Conservation (phyloP, 2,329 filamentous ascomycete species). For the Fusarium torulosum region DNA sequence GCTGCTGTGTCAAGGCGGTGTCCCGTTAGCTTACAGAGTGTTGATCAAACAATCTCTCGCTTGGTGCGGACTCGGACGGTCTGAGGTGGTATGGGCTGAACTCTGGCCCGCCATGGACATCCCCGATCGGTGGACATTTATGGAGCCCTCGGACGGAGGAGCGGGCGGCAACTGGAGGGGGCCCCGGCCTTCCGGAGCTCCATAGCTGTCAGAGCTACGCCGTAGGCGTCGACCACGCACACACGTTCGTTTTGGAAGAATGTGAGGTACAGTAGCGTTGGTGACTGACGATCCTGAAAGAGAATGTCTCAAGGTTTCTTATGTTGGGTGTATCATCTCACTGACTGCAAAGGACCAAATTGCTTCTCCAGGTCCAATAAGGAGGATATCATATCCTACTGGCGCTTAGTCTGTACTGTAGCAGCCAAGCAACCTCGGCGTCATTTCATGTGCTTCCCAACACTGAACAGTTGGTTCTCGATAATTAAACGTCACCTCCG, state of each 20-base stretch:
- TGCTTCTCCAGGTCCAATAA: not conserved
- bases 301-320: conserved; percentile 42
- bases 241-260: not conserved
- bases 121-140: conserved; percentile 48
- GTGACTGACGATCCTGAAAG: conserved; percentile 39
- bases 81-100: conserved; percentile 47
- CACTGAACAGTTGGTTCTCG: not conserved
- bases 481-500: not conserved
- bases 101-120: conserved; percentile 45
- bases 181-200: conserved; percentile 42
- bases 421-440: not conserved
- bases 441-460: not conserved
- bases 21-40: conserved; percentile 28
- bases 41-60: conserved; percentile 24
- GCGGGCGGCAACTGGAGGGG: conserved; percentile 43
- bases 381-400: not conserved
- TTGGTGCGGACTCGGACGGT: conserved; percentile 39
- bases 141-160: conserved; percentile 48
- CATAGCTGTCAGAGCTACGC: conserved; percentile 40
- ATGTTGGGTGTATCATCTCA: too few relatives aligned
- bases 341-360: not conserved
- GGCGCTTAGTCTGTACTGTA: not conserved
- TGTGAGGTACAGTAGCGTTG: conserved; percentile 8
- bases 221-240: conserved; percentile 28
- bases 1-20: conserved; percentile 11